These are phyloP conservation scores for Orobanche coerulescens DNA, from an alignment of 257 asterid genomes.

Conservation along the genomic window DNA sequence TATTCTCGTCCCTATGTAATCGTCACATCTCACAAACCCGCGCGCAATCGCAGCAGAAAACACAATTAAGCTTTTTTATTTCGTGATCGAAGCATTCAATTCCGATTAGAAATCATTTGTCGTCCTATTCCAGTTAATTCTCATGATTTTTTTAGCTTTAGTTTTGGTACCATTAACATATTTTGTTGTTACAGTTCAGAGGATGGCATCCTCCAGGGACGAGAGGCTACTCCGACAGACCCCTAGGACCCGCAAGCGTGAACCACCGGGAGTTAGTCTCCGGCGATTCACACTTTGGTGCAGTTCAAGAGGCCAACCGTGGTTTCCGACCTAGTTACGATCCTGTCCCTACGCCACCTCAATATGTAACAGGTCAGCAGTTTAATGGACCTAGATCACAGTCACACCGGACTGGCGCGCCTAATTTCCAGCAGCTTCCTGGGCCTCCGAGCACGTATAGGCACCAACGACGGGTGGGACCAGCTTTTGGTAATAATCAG, in stretches of 20 bases:
- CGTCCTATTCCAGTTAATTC: not conserved
- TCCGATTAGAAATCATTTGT: not conserved
- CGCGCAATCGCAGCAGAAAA: not conserved
- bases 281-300: conserved; percentile 57
- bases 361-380: conserved; percentile 23
- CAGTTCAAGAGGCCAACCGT: conserved; percentile 46
- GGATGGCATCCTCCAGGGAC: conserved; percentile 37
- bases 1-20: conserved; percentile 44
- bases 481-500: conserved; percentile 20
- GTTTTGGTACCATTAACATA: not conserved
- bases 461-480: conserved; percentile 24
- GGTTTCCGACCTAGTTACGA: conserved; percentile 37
- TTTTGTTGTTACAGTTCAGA: conserved; percentile 33
- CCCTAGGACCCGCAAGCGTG: conserved; percentile 19
- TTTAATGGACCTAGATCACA: conserved; percentile 21
- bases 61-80: not conserved
- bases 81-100: not conserved
- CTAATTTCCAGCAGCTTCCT: not conserved
- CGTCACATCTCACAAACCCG: not conserved
- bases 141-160: not conserved
- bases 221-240: conserved; percentile 51
- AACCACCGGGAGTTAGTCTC: conserved; percentile 31
- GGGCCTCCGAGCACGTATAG: conserved; percentile 21
- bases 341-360: conserved; percentile 42
- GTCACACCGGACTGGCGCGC: conserved; percentile 22